phyloP scores from a whole-genome alignment of 352 stramenopile genomes.

The Lagenidium giganteum region DNA sequence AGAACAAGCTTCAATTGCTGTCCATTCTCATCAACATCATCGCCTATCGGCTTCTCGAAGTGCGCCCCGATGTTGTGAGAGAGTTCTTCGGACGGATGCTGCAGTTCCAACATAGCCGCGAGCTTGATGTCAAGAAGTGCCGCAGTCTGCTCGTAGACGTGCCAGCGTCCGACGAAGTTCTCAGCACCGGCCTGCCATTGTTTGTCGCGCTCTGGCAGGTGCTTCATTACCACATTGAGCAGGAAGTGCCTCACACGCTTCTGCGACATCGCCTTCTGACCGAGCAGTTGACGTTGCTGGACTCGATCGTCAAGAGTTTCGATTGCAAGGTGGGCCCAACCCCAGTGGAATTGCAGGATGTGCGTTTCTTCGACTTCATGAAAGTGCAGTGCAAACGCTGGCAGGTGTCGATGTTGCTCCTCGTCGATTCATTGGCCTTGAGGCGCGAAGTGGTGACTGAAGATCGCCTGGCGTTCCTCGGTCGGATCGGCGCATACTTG shows the following conservation, averaged over 20 bases:
- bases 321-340: constrained; percentile 15
- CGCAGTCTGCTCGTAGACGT: constrained; percentile 42
- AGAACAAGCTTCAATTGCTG: constrained; percentile 82
- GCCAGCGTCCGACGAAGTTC: constrained; percentile 48
- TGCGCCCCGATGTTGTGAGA: constrained; percentile 37
- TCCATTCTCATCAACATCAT: constrained; percentile 84
- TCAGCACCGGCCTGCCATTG: constrained; percentile 66
- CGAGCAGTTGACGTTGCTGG: constrained; percentile 55
- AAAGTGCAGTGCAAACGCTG: constrained; percentile 69
- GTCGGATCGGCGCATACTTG: constrained; percentile 74
- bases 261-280: constrained; percentile 49
- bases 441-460: constrained; percentile 51
- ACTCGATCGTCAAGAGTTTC: constrained; percentile 65
- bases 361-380: constrained; percentile 54
- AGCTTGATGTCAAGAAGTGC: constrained; percentile 32
- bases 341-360: constrained; percentile 12
- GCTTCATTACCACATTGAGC: constrained; percentile 82
- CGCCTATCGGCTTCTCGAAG: constrained; percentile 69
- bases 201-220: constrained; percentile 78
- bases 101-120: constrained; percentile 15
- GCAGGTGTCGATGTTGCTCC: constrained; percentile 74
- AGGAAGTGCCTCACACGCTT: constrained; percentile 62
- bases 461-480: constrained; percentile 52
- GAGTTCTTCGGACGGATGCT: constrained; percentile 54
- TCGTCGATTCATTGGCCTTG: constrained; percentile 71